Conservation (phyloP, 2,329 filamentous ascomycete species). For the Fusarium tupiense region DNA sequence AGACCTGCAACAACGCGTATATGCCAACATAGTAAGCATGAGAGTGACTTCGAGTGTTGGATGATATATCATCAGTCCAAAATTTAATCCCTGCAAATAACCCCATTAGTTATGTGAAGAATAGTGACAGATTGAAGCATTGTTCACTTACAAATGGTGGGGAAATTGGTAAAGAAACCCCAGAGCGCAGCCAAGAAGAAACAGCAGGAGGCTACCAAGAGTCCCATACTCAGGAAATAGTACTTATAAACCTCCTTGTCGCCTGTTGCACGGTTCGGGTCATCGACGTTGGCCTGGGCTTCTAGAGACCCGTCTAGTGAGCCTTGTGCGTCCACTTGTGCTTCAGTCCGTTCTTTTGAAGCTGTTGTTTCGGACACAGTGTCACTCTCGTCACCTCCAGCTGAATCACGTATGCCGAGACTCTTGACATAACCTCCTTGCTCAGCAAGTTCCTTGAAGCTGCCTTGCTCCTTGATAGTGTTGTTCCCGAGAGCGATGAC, state of each 20-base stretch:
- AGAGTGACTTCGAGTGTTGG: neutral
- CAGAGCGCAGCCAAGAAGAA: constrained; percentile 44
- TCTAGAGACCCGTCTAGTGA: neutral
- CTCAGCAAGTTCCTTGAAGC: constrained; percentile 38
- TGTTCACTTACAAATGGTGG: neutral
- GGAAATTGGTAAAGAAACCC: constrained; percentile 43
- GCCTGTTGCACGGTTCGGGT: constrained; percentile 40
- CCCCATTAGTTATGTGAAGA: neutral
- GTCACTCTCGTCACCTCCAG: neutral
- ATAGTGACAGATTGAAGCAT: neutral
- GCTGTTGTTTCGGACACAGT: neutral
- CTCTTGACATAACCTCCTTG: constrained; percentile 52
- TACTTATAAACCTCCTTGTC: constrained; percentile 49
- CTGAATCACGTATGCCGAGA: constrained; percentile 44
- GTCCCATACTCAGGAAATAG: constrained; percentile 45
- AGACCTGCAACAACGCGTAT: constrained; percentile 40
- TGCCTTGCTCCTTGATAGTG: constrained; percentile 53
- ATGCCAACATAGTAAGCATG: constrained; percentile 46
- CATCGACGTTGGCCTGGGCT: constrained; percentile 21
- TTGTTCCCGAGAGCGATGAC: constrained; percentile 58
- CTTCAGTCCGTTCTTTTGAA: neutral
- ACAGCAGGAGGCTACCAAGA: constrained; percentile 34
- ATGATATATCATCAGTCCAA: constrained; percentile 49
- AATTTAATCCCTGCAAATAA: constrained; percentile 49
- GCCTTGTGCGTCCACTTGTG: constrained; percentile 15